A percentile compares a stretch with the other conserved stretches of the same genome.
These are phyloP conservation scores for Rhynchospora breviuscula DNA, from an alignment of 176 grass and related monocot species.

Conservation along the genomic window DNA sequence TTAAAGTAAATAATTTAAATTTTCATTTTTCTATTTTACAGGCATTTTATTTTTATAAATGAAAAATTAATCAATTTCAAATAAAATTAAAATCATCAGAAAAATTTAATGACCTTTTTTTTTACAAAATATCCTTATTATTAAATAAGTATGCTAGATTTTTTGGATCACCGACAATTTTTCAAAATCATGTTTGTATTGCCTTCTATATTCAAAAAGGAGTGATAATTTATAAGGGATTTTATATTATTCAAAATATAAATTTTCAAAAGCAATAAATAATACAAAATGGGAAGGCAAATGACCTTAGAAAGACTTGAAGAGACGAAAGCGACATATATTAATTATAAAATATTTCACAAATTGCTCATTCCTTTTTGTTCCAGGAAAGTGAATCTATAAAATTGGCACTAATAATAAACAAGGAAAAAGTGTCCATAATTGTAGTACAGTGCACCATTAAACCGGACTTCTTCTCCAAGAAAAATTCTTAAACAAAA, in stretches of 20 bases:
- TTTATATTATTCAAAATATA: not conserved
- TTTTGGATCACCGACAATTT: too few relatives aligned
- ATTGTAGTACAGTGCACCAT: not conserved
- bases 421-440: not conserved
- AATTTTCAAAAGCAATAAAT: not conserved
- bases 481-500: not conserved
- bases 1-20: not conserved
- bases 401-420: not conserved
- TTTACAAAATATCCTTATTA: too few relatives aligned
- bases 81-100: not conserved
- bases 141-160: too few relatives aligned
- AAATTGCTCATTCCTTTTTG: not conserved
- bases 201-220: not conserved
- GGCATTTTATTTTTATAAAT: not conserved
- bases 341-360: not conserved
- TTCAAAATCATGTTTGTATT: not conserved
- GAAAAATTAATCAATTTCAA: not conserved
- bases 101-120: not conserved
- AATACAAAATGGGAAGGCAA: not conserved
- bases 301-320: not conserved
- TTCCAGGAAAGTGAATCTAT: not conserved
- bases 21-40: not conserved
- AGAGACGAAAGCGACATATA: not conserved
- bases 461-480: conserved; percentile 7
- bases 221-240: not conserved